Evolutionary conservation across 2,329 filamentous ascomycete genomes (phyloP), one percentile per base, ranked within the genome.

Genomic region (Magnaporthiopsis incrustans): DNA sequence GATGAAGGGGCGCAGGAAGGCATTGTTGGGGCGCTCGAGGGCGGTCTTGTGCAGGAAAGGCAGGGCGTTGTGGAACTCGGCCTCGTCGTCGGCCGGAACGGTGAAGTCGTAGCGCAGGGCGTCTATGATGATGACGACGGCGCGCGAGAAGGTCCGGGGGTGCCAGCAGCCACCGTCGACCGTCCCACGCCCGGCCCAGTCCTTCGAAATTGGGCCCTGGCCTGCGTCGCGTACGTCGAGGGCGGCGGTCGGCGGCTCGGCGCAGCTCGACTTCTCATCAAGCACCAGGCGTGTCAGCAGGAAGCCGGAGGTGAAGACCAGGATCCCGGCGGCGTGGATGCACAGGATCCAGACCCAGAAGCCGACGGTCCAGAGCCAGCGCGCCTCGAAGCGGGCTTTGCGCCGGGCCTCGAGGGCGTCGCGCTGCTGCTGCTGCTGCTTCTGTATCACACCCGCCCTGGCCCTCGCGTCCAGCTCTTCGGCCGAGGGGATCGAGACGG

Each of bases 101-200:
- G 94, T 96, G 71, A 99, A 99, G 76, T 99, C 95, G 77, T 99
- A 99, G 66, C 95, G 89, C 65, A 99, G 82, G 63, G 95, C 95
- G 75, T 99, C 95, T 65, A 99, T 89, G 62, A 99, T 79, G 64
- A 99, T 85, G 30, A 99, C 84, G 60, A 99, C 88, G 14, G 94
- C 93, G 73, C 93, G 95, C 67, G 96, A 86, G 73, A 98, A 99
- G 2, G 87, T 91, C 78, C 92, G 96, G 44, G 92, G 91, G 74
- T 98, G 92, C 95, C 95, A 99, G 82, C 95, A 99, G 68, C 95
- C 95, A 65, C 82, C 80, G 27, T 85, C 77, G 2, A 79, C 75
- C 22, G 77, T 81, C 11, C 78, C 75, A 59, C 73, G 73, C 12
- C 76, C 76, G 50, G 73, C 67, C 79, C 78, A 80, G 57, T 77